Percentiles rank a stretch among this genome's conserved stretches.
Evolutionary conservation across 805 yeast genomes (phyloP).

Genomic region (Sporopachydermia lactativora): DNA sequence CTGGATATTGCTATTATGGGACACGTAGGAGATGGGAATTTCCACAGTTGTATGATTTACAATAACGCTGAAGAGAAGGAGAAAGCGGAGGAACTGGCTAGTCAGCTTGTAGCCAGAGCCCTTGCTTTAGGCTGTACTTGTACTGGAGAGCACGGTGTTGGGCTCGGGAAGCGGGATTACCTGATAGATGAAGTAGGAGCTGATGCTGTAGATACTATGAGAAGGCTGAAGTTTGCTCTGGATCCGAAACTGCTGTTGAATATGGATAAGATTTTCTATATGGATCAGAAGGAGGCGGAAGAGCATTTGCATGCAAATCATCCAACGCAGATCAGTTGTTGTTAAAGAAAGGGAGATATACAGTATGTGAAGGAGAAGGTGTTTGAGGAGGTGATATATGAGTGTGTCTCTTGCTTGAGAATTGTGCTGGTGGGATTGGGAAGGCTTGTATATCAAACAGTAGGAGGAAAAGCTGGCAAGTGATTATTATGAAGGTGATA

Average conservation of each 20-base stretch:
- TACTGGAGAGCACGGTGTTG: slow-evolving; percentile 83
- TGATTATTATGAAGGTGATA: no score
- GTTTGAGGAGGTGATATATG: neutral
- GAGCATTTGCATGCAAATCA: neutral
- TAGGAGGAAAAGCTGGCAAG: no score
- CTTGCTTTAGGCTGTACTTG: slow-evolving; percentile 66
- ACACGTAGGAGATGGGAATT: slow-evolving; percentile 78
- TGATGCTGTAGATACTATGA: slow-evolving; percentile 57
- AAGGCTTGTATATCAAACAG: no score
- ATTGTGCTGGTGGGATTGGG: no score
- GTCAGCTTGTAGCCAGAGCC: slow-evolving; percentile 52
- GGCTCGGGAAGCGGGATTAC: slow-evolving; percentile 57
- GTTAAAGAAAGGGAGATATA: no score
- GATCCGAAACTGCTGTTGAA: slow-evolving; percentile 65
- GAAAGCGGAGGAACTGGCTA: slow-evolving; percentile 34
- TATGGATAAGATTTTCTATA: slow-evolving; percentile 57
- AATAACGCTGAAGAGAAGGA: slow-evolving; percentile 30
- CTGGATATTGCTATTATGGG: slow-evolving; percentile 51
- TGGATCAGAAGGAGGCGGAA: neutral
- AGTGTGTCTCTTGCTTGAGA: no score
- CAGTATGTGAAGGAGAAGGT: neutral
- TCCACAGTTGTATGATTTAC: slow-evolving; percentile 55
- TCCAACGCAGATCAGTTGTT: neutral
- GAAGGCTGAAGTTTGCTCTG: slow-evolving; percentile 53
- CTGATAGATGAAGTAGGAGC: slow-evolving; percentile 51